Evolutionary conservation across 2,329 filamentous ascomycete species (phyloP), one percentile per base, ranked within the genome.

Genomic region (Penicillium sp.): DNA sequence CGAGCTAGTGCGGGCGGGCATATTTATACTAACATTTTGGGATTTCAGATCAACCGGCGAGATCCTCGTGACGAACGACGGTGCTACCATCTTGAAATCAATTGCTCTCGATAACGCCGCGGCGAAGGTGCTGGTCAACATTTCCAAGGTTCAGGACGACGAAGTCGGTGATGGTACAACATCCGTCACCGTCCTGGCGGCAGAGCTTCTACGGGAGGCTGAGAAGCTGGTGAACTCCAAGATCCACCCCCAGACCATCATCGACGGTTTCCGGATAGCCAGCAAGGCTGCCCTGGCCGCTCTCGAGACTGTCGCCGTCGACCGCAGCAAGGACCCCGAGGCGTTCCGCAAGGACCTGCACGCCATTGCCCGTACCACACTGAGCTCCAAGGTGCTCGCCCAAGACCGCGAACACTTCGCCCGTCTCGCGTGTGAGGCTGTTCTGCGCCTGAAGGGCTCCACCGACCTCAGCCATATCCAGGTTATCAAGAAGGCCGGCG

Each of bases 231-330:
- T 99, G 63, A 90, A 95, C 79, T 91, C 93, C 80, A 97, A 97
- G 80, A 97, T 99, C 66, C 94, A 99, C 75, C 94, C 94, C 45
- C 94, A 99, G 82, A 97, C 94, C 46, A 99, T 99, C 75, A 99
- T 99, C 69, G 94, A 99, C 70, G 94, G 94, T 46, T 99, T 96
- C 82, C 86, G 94, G 79, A 96, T 99, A 89, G 94, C 94, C 46
- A 96, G 91, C 74, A 82, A 85, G 46, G 93, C 94, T 46, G 92
- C 94, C 24, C 82, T 99, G 45, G 82, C 87, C 68, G 91, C 91
- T 26, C 80, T 99, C 36, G 89, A 91, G 71, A 87, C 88, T 66
- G 86, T 85, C 15, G 92, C 94, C 17, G 89, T 96, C 46, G 89
- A 99, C 76, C 90, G 96, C 78, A 96, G 90, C 83, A 86, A 86